Percentiles rank a stretch among this genome's conserved stretches.
phyloP scores from a whole-genome alignment of 2,329 filamentous ascomycete species.

The Claviceps lovelessii region DNA sequence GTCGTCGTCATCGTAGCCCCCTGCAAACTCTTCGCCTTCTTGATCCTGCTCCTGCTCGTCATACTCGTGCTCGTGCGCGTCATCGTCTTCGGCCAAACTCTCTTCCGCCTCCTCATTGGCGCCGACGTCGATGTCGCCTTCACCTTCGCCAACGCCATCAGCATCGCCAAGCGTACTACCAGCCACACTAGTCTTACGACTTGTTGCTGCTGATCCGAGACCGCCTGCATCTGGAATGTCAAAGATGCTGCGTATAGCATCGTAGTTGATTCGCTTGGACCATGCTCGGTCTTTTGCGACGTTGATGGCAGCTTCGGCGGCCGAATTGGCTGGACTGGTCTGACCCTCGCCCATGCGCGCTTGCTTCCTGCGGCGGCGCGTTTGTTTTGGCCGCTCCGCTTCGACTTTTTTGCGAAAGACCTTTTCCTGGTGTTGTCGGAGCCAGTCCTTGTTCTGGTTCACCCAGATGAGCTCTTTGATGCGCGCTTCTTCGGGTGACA shows the following conservation, averaged over 20 bases:
- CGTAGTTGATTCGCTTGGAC: slow-evolving; percentile 65
- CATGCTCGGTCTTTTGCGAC: slow-evolving; percentile 54
- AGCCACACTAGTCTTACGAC: slow-evolving; percentile 26
- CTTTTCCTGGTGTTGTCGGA: slow-evolving; percentile 75
- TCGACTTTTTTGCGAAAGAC: slow-evolving; percentile 58
- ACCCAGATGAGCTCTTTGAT: slow-evolving; percentile 91
- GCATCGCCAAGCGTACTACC: slow-evolving; percentile 23
- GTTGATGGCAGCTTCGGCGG: slow-evolving; percentile 53
- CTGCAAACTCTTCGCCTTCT: slow-evolving; percentile 19
- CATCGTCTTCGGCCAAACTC: slow-evolving; percentile 22
- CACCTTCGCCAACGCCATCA: slow-evolving; percentile 17
- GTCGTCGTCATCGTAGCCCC: slow-evolving; percentile 22
- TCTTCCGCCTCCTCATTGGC: slow-evolving; percentile 21
- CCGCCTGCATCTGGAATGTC: slow-evolving; percentile 29
- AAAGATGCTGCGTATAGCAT: slow-evolving; percentile 44
- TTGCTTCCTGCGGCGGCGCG: slow-evolving; percentile 38
- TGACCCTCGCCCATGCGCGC: slow-evolving; percentile 51
- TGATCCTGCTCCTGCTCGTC: slow-evolving; percentile 17
- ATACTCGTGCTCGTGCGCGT: slow-evolving; percentile 18
- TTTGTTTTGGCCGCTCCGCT: slow-evolving; percentile 40
- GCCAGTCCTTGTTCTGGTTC: slow-evolving; percentile 85
- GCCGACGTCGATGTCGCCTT: slow-evolving; percentile 9
- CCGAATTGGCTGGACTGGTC: slow-evolving; percentile 49
- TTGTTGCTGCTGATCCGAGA: slow-evolving; percentile 36
- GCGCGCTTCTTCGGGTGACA: slow-evolving; percentile 57